Evolutionary conservation across 805 yeast genomes (phyloP).

Genomic region (Lipomyces mesembrius): DNA sequence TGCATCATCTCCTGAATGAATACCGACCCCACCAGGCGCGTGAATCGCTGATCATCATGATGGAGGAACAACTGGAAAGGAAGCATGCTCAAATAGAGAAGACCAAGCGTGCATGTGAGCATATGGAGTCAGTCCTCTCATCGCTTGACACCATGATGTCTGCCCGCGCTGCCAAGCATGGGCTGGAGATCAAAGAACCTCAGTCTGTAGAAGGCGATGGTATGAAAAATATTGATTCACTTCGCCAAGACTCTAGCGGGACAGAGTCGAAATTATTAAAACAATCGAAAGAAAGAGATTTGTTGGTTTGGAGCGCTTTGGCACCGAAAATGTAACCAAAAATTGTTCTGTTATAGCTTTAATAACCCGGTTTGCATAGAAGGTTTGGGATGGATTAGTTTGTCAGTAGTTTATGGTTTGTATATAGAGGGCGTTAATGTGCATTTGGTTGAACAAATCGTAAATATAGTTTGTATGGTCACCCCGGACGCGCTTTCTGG

Average conservation of each 20-base stretch:
- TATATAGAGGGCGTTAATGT: no score
- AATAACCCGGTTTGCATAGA: no score
- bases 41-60: conserved; percentile 77
- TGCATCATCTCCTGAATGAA: conserved; percentile 88
- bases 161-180: not conserved
- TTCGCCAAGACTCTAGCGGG: not conserved
- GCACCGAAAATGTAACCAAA: not conserved
- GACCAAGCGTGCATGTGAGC: conserved; percentile 51
- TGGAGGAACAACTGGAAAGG: conserved; percentile 70
- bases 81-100: conserved; percentile 59
- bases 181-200: not conserved
- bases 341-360: no score
- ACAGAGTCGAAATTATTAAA: not conserved
- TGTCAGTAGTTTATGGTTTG: no score
- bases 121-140: conserved; percentile 49
- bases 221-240: not conserved
- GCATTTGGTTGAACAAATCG: no score
- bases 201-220: not conserved
- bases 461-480: no score
- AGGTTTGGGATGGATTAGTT: no score
- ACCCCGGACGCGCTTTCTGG: no score
- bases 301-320: conserved; percentile 1
- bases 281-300: not conserved
- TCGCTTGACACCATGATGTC: not conserved
- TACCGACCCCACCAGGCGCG: conserved; percentile 95